phyloP scores from a whole-genome alignment of 73 alveolate genomes.

The Stentor roeselii region DNA sequence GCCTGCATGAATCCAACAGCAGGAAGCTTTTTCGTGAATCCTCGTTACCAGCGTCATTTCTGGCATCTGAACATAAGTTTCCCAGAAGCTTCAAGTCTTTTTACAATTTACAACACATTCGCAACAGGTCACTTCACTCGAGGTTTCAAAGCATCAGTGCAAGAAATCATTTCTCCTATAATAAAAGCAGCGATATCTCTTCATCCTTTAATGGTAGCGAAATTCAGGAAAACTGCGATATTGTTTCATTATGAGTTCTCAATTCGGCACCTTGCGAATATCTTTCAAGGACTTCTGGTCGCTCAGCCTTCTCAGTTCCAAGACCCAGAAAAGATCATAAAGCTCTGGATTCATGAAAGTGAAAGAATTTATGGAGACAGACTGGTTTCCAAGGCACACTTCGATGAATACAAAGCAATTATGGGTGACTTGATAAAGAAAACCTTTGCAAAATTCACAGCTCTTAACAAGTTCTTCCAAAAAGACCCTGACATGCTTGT shows the following conservation, averaged over 20 bases:
- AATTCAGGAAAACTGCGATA: slow-evolving; percentile 99
- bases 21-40: slow-evolving; percentile 99
- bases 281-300: slow-evolving; percentile 98
- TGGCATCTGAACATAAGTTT: slow-evolving; percentile 96
- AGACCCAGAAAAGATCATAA: slow-evolving; percentile 94
- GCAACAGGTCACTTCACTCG: slow-evolving; percentile 92
- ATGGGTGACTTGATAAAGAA: slow-evolving; percentile 80
- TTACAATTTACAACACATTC: slow-evolving; percentile 98
- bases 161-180: slow-evolving; percentile 90
- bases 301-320: slow-evolving; percentile 93
- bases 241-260: slow-evolving; percentile 99
- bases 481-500: slow-evolving; percentile 98
- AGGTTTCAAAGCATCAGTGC: slow-evolving; percentile 92
- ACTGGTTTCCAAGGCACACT: slow-evolving; percentile 85
- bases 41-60: slow-evolving; percentile 99
- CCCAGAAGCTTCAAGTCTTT: slow-evolving; percentile 95
- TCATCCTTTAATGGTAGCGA: slow-evolving; percentile 93
- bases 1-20: slow-evolving; percentile 99
- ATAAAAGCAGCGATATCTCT: slow-evolving; percentile 97
- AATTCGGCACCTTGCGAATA: slow-evolving; percentile 98
- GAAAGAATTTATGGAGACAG: slow-evolving; percentile 99
- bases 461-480: slow-evolving; percentile 77
- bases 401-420: slow-evolving; percentile 80
- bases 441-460: slow-evolving; percentile 73
- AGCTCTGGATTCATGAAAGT: slow-evolving; percentile 99